Evolutionary conservation across 192 early-diverging fungal genomes (phyloP).

Genomic region (Backusella mclennaniae): DNA sequence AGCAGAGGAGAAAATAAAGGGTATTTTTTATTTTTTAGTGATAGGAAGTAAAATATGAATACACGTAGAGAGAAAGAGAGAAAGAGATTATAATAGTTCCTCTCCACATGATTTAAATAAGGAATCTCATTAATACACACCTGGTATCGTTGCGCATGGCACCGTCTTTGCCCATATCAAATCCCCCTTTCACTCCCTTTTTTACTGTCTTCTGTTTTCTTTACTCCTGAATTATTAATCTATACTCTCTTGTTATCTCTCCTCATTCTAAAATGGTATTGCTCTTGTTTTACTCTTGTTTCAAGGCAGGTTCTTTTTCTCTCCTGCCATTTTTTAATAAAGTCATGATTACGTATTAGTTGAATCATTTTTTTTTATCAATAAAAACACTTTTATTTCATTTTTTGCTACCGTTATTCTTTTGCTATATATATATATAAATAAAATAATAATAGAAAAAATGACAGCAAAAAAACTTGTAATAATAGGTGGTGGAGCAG

Average conservation of each 20-base stretch:
- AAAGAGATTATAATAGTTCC: not conserved
- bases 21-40: not conserved
- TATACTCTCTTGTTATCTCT: not conserved
- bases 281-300: not conserved
- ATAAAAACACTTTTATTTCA: not conserved
- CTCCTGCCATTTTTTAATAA: not conserved
- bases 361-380: not conserved
- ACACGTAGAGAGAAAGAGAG: not conserved
- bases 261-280: not conserved
- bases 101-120: not conserved
- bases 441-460: not conserved
- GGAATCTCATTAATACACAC: not conserved
- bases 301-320: not conserved
- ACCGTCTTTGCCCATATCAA: not conserved
- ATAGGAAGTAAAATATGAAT: not conserved
- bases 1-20: not conserved
- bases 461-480: slow-evolving; percentile 2
- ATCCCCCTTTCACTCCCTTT: not conserved
- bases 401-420: not conserved
- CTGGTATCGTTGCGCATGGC: not conserved
- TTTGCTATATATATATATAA: not conserved
- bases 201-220: not conserved
- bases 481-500: slow-evolving; percentile 19
- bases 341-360: not conserved
- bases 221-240: not conserved